A percentile compares a stretch with the other conserved stretches of the same genome.
phyloP scores from a whole-genome alignment of 2,329 filamentous ascomycete species.

The Cercospora janseana region DNA sequence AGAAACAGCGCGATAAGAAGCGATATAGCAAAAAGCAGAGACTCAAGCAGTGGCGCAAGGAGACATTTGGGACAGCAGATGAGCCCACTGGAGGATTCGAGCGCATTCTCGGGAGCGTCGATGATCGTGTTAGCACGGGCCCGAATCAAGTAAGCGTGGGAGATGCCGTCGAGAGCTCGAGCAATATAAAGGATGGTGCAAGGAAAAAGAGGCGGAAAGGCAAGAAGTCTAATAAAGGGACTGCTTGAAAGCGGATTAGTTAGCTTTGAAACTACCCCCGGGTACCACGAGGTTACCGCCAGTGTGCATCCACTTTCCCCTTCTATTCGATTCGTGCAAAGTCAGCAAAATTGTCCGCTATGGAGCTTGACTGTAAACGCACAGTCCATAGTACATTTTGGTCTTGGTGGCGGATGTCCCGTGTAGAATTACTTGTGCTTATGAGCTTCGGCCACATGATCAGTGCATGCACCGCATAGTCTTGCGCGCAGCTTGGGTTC shows the following conservation, averaged over 20 bases:
- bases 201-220: slow-evolving; percentile 36
- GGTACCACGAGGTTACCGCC: background rate
- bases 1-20: slow-evolving; percentile 88
- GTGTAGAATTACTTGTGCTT: too few species aligned
- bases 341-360: too few species aligned
- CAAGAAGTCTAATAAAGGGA: slow-evolving; percentile 14
- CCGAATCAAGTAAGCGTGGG: slow-evolving; percentile 17
- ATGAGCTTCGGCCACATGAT: too few species aligned
- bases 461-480: too few species aligned
- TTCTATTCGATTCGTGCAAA: too few species aligned
- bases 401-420: too few species aligned
- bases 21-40: slow-evolving; percentile 88
- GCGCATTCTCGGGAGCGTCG: slow-evolving; percentile 32
- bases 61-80: slow-evolving; percentile 63
- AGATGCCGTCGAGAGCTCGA: slow-evolving; percentile 20
- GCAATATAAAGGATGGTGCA: slow-evolving; percentile 40
- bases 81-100: slow-evolving; percentile 48
- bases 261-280: background rate
- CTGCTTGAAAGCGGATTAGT: slow-evolving; percentile 2
- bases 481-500: too few species aligned
- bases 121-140: slow-evolving; percentile 16
- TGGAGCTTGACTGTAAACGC: too few species aligned
- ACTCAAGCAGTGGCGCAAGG: slow-evolving; percentile 77
- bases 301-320: background rate
- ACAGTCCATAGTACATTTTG: too few species aligned